Base-by-base conservation (phyloP, 202 grass and related monocot genomes). In the Schoenoplectus tabernaemontani region DNA sequence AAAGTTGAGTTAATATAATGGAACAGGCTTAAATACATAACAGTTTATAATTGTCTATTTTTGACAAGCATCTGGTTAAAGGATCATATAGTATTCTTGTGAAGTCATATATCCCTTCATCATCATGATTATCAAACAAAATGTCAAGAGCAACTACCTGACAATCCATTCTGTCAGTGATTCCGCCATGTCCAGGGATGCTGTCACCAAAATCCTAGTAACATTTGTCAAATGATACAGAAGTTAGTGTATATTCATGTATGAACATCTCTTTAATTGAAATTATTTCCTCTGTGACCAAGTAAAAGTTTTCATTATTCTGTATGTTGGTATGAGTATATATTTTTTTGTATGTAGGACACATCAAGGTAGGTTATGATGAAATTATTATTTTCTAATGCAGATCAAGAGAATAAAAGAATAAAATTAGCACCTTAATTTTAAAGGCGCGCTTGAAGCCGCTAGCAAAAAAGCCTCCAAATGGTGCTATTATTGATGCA, bases 401-500 rank as follows among this genome's bases (percentile, higher is more conserved):
- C 0, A 9, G 20, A 56, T 76, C 2, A 76, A 78, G 57, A 4
- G 13, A 71, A 46, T n/a, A n/a, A n/a, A n/a, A n/a, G n/a, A n/a
- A n/a, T n/a, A n/a, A n/a, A n/a, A n/a, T n/a, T n/a, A 80, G 15
- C 80, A 96, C 96, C 92, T 99, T 93, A 88, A 96, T 83, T 69
- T 99, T 99, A 51, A 99, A 99, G 43, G 96, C 96, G 39, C 96
- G 85, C 84, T 99, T 99, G 79, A 99, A 99, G 70, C 96, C 92
- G 80, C 96, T 99, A 12, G 96, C 96, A 15, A 99, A 99, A 89
- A 99, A 99, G 16, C 96, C 96, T 87, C 96, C 96, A 91, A 99
- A 99, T 59, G 96, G 96, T 68, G 96, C 96, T 78, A 99, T 95
- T 85, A 99, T 99, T 59, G 96, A 99, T 84, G 96, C 92, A 93